Evolutionary conservation across 2,329 filamentous ascomycete species (phyloP), one percentile per base, ranked within the genome.

Genomic region (Ilyonectria sp.): DNA sequence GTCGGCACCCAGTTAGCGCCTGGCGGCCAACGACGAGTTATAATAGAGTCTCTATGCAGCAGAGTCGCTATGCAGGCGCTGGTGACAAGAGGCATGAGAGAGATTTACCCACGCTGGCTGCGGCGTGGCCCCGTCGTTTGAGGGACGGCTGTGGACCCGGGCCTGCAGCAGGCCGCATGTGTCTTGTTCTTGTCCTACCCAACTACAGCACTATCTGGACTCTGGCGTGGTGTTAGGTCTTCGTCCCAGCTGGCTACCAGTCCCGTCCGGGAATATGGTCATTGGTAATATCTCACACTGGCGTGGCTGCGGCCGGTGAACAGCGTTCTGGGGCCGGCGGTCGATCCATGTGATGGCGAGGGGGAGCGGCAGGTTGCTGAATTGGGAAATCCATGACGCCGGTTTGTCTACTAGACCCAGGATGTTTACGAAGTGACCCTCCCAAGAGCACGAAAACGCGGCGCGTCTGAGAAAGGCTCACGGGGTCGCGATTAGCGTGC

Each of bases 241-340:
- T 53, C 37, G 19, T 60, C 46, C 63, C 35, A 44, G 56, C 35
- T 58, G 31, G 31, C 54, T 33, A n/a, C 53, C 54, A 67, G 40
- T 46, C 33, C 46, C 58, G 47, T 37, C 59, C 64, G 59, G 65
- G 47, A 67, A 63, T 64, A 69, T 69, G 67, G 71, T 60, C 58
- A 69, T 68, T 64, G 66, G 69, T 74, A 73, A 73, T 69, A 69
- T 73, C 68, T 65, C 66, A 68, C 68, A 63, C 67, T 70, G 65
- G 65, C 68, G 70, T 75, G 69, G 69, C 72, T 76, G 67, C 58
- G 67, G 70, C 74, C 71, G 74, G 74, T 75, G 72, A 75, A 69
- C 64, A 70, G 57, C 68, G 65, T 67, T 68, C 67, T 68, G 68
- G 69, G 62, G 56, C 56, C 57, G 57, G 61, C 47, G 60, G 64